Base-by-base conservation (phyloP, 2,329 filamentous ascomycete species). In the Colletotrichum filicis region DNA sequence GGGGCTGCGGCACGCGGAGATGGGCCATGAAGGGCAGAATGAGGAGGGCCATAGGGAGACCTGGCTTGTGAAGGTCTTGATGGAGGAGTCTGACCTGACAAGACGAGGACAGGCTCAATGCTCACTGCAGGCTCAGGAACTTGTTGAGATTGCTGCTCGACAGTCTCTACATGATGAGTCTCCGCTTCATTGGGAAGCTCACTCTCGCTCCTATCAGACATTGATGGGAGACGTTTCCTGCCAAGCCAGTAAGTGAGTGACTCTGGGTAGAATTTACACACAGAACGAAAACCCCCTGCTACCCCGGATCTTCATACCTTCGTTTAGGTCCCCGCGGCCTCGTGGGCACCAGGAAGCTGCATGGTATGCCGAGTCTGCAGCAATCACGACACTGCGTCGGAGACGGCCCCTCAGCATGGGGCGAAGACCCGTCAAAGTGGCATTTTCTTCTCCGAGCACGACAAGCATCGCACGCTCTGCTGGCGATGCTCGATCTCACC, bases 401-500 rank as follows among this genome's bases (percentile, higher is more conserved):
- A 14, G 66, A 19, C 16, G 14, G 32, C 2, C 46, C 16, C 19
- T 24, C 37, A 14, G 32, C 24, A 49, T 5, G 53, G 24, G 56
- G 28, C 22, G 55, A 16, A 49, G 37, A 19, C 11, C 61, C 65
- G n/a, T 64, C 72, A 37, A 73, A 76, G 72, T 73, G 68, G 35
- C 77, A 78, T 65, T 77, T 78, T 26, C 77, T 74, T 57, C 77
- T 73, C 6, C 77, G 73, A 2, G 77, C 77, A 28, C 77, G 74
- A 58, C 77, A 78, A 12, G 76, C 77, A 70, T 78, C 77, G 56
- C 77, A 78, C 2, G 77, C 77, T 56, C 77, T 71, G n/a, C 72
- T 73, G 8, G 76, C 75, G 30, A 78, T 68, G 14, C 22, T 68
- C 9, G 69, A 42, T 30, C 69, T 62, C 49, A 57, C 7, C 26